Conservation (phyloP, 2,329 filamentous ascomycete species). For the Colletotrichum lini region DNA sequence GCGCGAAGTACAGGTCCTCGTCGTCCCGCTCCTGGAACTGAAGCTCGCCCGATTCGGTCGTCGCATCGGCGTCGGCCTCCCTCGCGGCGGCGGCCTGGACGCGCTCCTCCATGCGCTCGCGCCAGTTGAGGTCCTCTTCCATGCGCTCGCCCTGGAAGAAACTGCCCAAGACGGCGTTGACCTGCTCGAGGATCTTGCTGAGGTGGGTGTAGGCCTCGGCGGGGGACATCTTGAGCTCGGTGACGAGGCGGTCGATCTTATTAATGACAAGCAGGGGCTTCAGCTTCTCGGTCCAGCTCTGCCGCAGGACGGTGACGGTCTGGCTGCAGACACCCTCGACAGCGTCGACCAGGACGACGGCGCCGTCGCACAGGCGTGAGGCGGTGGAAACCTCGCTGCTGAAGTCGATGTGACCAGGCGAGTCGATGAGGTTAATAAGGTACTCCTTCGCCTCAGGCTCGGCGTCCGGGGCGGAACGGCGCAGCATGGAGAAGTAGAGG, state of each 20-base stretch:
- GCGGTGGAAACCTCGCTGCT: conserved; percentile 98
- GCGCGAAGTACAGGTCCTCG: conserved; percentile 97
- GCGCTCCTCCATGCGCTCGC: conserved; percentile 90
- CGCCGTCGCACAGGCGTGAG: conserved; percentile 93
- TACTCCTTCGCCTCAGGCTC: conserved; percentile 86
- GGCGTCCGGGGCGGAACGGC: conserved; percentile 78
- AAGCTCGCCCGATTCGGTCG: conserved; percentile 69
- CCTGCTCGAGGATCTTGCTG: conserved; percentile 90
- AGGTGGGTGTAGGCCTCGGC: conserved; percentile 91
- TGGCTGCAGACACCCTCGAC: conserved; percentile 99
- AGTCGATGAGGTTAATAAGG: conserved; percentile 97
- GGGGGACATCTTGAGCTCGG: conserved; percentile 94
- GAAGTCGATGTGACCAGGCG: conserved; percentile 98
- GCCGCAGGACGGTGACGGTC: conserved; percentile 94
- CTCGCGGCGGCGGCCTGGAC: conserved; percentile 70
- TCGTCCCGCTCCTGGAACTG: conserved; percentile 93
- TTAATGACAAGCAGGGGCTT: conserved; percentile 97
- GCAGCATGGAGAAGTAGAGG: conserved; percentile 92
- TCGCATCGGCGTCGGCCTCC: conserved; percentile 53
- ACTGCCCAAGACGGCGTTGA: conserved; percentile 96
- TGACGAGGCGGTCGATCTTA: conserved; percentile 96
- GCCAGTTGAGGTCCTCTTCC: conserved; percentile 98
- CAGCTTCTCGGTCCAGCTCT: conserved; percentile 95
- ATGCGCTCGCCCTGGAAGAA: conserved; percentile 99
- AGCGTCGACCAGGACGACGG: conserved; percentile 93